Evolutionary conservation across 495 filamentous ascomycete genomes (phyloP), one percentile per base, ranked within the genome.

Genomic region (Darksidea phi): DNA sequence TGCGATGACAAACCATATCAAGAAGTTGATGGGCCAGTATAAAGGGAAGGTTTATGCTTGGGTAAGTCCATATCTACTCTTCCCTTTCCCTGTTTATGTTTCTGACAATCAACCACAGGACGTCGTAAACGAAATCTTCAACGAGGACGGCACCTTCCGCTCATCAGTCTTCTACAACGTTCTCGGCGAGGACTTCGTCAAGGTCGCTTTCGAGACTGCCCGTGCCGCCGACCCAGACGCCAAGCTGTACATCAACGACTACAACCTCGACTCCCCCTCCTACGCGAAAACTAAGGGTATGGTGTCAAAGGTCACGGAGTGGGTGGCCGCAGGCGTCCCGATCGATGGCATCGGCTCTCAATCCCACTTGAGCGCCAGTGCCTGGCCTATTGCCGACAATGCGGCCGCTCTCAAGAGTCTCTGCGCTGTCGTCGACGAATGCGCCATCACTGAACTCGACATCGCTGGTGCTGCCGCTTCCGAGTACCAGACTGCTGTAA

Each of bases 261-360:
- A 85, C 75, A 86, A 85, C 57, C 66, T 75, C 57, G 78, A 80
- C 63, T 62, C 62, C n/a, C 71, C 77, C 47, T 62, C 48, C 50
- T 74, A 80, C 62, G 72, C 78, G 59, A 89, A 89, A 72, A 82
- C 80, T 23, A 76, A 62, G 23, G 85, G 83, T 51, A 84, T 89
- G 79, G 78, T 84, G 41, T 72, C 58, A 42, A 76, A 86, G 66
- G 87, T 89, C 68, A 82, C 80, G 72, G 81, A 83, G 65, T 89
- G 86, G 84, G 67, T 86, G 41, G 76, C 79, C 11, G 78, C 74
- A 11, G 87, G 87, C 60, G 74, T 86, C 26, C 86, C 86, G 48
- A 89, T 89, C 71, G 86, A 90, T 70, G 87, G 87, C 63, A 88
- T 90, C 54, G 82, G 82, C 57, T 84, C 84, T 13, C 86, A 89